Conservation (phyloP, 2,329 filamentous ascomycete species). For the Epichloe bromicola region DNA sequence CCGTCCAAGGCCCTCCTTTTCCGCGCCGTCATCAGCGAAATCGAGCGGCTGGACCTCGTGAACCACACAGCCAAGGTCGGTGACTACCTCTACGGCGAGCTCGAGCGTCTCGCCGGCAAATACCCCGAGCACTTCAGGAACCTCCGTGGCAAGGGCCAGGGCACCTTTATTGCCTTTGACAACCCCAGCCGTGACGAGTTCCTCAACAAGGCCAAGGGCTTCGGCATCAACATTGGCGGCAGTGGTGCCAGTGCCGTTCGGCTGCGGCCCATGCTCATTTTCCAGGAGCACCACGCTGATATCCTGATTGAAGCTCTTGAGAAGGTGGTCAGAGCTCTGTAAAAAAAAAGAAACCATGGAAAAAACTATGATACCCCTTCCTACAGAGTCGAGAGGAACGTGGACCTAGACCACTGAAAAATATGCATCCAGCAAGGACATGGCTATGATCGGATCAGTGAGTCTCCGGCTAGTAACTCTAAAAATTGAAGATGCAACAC, state of each 20-base stretch:
- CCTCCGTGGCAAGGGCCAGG: constrained; percentile 74
- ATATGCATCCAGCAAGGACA: not conserved
- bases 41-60: constrained; percentile 65
- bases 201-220: constrained; percentile 61
- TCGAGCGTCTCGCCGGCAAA: constrained; percentile 53
- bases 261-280: constrained; percentile 79
- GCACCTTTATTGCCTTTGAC: constrained; percentile 90
- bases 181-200: constrained; percentile 68
- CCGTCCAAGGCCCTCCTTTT: constrained; percentile 75
- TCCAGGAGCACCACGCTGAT: constrained; percentile 84
- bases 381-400: not conserved
- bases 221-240: constrained; percentile 81
- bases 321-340: constrained; percentile 47
- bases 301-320: constrained; percentile 68
- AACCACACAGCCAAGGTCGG: constrained; percentile 65
- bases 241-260: constrained; percentile 64
- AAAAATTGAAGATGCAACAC: not conserved
- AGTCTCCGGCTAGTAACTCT: not conserved
- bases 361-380: too few relatives aligned
- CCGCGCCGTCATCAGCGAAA: constrained; percentile 73
- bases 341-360: not conserved
- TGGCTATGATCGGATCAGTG: not conserved
- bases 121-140: constrained; percentile 72
- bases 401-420: not conserved
- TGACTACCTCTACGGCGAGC: constrained; percentile 60